Evolutionary conservation across 805 yeast species (phyloP).

Genomic region (Lachancea fermentati): DNA sequence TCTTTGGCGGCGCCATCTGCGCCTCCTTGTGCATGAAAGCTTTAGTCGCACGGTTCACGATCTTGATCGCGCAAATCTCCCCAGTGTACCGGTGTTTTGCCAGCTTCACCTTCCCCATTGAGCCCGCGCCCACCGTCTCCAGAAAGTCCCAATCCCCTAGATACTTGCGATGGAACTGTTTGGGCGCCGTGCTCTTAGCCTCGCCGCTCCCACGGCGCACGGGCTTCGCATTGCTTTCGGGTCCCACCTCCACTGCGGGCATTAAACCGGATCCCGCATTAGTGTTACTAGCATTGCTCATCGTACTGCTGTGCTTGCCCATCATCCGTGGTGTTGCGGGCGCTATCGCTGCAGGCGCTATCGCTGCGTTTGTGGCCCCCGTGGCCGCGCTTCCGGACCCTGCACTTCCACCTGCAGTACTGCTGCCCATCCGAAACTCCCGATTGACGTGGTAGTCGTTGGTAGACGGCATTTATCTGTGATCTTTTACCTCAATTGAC

Average conservation of each 20-base stretch:
- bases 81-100: conserved; percentile 80
- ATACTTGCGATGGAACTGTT: conserved; percentile 69
- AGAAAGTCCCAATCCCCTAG: conserved; percentile 97
- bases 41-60: conserved; percentile 84
- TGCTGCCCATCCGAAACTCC: conserved; percentile 26
- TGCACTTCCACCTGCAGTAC: conserved; percentile 7
- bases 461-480: conserved; percentile 17
- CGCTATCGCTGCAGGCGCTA: conserved; percentile 16
- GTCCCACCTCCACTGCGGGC: conserved; percentile 22
- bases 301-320: conserved; percentile 20
- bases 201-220: conserved; percentile 1
- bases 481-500: background rate
- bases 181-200: conserved; percentile 12
- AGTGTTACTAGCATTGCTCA: conserved; percentile 6
- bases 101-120: conserved; percentile 97
- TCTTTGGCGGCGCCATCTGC: conserved; percentile 59
- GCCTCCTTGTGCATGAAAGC: conserved; percentile 67
- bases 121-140: conserved; percentile 95
- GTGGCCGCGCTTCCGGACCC: conserved; percentile 1
- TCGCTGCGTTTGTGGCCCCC: conserved; percentile 5
- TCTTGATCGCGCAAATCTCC: conserved; percentile 86
- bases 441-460: conserved; percentile 28
- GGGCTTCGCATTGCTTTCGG: conserved; percentile 5
- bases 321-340: conserved; percentile 34
- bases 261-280: conserved; percentile 15